These are phyloP conservation scores for Fusarium siculi DNA, from an alignment of 2,329 filamentous ascomycete species.

Conservation along the genomic window DNA sequence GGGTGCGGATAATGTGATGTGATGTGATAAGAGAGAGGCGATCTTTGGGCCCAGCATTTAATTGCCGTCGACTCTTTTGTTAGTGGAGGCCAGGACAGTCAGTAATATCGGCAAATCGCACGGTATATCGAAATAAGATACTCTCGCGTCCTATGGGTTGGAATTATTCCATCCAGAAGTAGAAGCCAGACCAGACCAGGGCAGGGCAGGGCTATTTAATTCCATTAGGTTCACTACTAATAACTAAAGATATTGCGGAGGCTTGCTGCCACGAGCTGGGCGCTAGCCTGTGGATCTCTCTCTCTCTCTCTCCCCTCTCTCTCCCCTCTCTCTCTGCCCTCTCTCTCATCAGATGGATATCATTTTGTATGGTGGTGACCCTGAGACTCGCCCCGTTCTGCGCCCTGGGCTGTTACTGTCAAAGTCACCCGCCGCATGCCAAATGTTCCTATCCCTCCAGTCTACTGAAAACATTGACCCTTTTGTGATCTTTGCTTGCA, in stretches of 20 bases:
- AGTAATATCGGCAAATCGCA: constrained; percentile 19
- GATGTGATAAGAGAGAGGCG: constrained; percentile 19
- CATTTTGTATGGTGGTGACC: neutral
- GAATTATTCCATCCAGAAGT: constrained; percentile 24
- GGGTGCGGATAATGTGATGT: constrained; percentile 15
- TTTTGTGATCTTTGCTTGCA: constrained; percentile 12
- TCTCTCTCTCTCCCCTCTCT: neutral
- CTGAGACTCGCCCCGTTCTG: constrained; percentile 20
- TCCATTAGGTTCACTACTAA: constrained; percentile 5
- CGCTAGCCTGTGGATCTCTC: constrained; percentile 27
- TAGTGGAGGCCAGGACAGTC: constrained; percentile 14
- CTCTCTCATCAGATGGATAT: neutral
- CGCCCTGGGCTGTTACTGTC: constrained; percentile 19
- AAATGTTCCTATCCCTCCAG: constrained; percentile 16
- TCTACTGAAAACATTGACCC: constrained; percentile 21
- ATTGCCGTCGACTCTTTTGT: constrained; percentile 3
- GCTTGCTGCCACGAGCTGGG: constrained; percentile 27
- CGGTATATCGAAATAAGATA: constrained; percentile 22
- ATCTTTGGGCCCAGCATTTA: constrained; percentile 4
- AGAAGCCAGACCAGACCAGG: constrained; percentile 6
- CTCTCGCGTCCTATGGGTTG: constrained; percentile 1
- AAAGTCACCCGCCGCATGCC: constrained; percentile 12
- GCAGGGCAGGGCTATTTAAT: constrained; percentile 27
- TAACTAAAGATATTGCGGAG: constrained; percentile 23
- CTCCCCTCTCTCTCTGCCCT: neutral